These are phyloP conservation scores for Diaporthe longicolla DNA, from an alignment of 2,329 filamentous ascomycete species.

Conservation along the genomic window DNA sequence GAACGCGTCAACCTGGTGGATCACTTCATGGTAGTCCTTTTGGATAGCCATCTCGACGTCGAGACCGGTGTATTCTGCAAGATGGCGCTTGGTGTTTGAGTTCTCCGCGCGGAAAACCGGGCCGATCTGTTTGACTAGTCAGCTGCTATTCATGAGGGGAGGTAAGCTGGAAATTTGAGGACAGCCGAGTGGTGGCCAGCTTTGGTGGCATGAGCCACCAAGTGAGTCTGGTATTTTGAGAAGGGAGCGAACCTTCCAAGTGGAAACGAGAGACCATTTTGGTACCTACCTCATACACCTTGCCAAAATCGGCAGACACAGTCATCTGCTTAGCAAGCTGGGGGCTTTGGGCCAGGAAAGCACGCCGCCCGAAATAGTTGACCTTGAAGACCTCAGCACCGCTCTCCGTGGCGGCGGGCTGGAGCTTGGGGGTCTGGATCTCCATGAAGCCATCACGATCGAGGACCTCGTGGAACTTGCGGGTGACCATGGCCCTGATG, in stretches of 20 bases:
- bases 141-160: background rate
- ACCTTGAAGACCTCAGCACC: slow-evolving; percentile 93
- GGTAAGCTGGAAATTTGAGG: too few relatives aligned
- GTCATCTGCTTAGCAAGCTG: slow-evolving; percentile 95
- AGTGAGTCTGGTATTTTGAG: background rate
- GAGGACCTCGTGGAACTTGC: slow-evolving; percentile 82
- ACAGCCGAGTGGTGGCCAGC: background rate
- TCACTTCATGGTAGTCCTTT: slow-evolving; percentile 89
- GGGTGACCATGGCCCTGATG: slow-evolving; percentile 84
- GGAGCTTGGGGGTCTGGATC: slow-evolving; percentile 93
- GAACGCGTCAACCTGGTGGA: slow-evolving; percentile 82
- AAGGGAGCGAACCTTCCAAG: background rate
- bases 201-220: too few relatives aligned
- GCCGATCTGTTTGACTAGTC: slow-evolving; percentile 66
- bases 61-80: slow-evolving; percentile 94
- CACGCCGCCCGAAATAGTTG: slow-evolving; percentile 89
- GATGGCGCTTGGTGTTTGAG: slow-evolving; percentile 93
- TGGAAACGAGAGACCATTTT: background rate
- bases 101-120: slow-evolving; percentile 95
- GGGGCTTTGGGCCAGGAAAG: slow-evolving; percentile 92
- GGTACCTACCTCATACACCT: slow-evolving; percentile 79
- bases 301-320: slow-evolving; percentile 89
- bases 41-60: slow-evolving; percentile 95
- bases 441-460: slow-evolving; percentile 87
- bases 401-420: slow-evolving; percentile 91